Evolutionary conservation across 306 rosid genomes (phyloP).

Genomic region (Fragaria iinumae): DNA sequence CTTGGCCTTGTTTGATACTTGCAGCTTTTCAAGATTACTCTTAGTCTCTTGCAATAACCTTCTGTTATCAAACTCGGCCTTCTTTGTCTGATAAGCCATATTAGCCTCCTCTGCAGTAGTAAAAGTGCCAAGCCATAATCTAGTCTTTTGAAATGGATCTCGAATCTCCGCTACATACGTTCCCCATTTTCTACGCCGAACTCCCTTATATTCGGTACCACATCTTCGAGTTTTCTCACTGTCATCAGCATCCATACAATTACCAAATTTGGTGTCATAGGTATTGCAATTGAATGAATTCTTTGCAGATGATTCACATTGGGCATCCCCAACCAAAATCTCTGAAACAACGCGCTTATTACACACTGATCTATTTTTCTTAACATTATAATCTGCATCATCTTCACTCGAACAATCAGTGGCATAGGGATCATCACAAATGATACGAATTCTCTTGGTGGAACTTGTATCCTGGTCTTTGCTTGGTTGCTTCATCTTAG

Average conservation of each 20-base stretch:
- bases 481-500: conserved; percentile 27
- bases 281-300: neutral
- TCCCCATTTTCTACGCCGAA: conserved; percentile 53
- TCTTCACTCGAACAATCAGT: conserved; percentile 76
- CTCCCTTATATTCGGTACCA: conserved; percentile 42
- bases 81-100: conserved; percentile 49
- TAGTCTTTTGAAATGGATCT: conserved; percentile 41
- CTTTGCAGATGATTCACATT: conserved; percentile 14
- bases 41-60: conserved; percentile 1
- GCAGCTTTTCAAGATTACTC: conserved; percentile 5
- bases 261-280: conserved; percentile 5
- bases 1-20: conserved; percentile 5
- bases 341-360: conserved; percentile 39
- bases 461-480: conserved; percentile 24
- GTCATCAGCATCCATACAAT: conserved; percentile 1
- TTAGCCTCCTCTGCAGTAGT: conserved; percentile 53
- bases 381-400: conserved; percentile 26
- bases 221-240: conserved; percentile 20
- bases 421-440: conserved; percentile 61
- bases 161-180: conserved; percentile 56
- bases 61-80: conserved; percentile 31
- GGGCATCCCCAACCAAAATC: conserved; percentile 38
- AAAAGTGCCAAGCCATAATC: conserved; percentile 67
- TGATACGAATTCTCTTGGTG: conserved; percentile 48
- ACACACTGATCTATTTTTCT: neutral